Evolutionary conservation across 306 rosid species (phyloP).

Genomic region (Rubus parviflorus): DNA sequence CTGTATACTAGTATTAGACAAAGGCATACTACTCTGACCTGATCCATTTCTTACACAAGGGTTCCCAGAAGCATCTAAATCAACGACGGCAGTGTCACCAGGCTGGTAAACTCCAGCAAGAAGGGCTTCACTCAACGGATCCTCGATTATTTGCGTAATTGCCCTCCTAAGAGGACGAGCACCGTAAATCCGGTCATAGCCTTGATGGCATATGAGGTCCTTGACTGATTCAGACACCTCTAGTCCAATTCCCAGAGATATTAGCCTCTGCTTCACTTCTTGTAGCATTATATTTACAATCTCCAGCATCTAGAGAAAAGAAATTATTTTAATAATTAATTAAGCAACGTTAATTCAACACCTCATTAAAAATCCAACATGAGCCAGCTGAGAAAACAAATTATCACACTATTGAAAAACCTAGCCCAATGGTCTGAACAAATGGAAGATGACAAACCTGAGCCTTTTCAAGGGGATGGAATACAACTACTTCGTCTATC

Average conservation of each 20-base stretch:
- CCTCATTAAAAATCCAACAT: background rate
- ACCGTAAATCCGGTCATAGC: slow-evolving; percentile 69
- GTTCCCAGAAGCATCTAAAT: slow-evolving; percentile 67
- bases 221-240: slow-evolving; percentile 73
- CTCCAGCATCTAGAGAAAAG: slow-evolving; percentile 57
- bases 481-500: slow-evolving; percentile 86
- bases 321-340: slow-evolving; percentile 2
- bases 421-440: background rate
- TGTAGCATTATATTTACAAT: slow-evolving; percentile 60
- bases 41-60: slow-evolving; percentile 54
- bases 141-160: slow-evolving; percentile 61
- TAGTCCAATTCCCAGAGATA: slow-evolving; percentile 52
- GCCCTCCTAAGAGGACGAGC: slow-evolving; percentile 85
- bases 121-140: slow-evolving; percentile 70
- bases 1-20: slow-evolving; percentile 40
- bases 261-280: slow-evolving; percentile 67
- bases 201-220: slow-evolving; percentile 59
- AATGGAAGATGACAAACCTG: slow-evolving; percentile 57
- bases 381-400: background rate
- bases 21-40: slow-evolving; percentile 41
- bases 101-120: slow-evolving; percentile 58
- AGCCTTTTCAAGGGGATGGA: slow-evolving; percentile 74
- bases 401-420: too few relatives aligned
- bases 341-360: background rate
- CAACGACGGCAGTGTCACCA: slow-evolving; percentile 68